A percentile compares a stretch with the other conserved stretches of the same genome.
phyloP scores from a whole-genome alignment of 345 rosid species.

The Murraya koenigii region DNA sequence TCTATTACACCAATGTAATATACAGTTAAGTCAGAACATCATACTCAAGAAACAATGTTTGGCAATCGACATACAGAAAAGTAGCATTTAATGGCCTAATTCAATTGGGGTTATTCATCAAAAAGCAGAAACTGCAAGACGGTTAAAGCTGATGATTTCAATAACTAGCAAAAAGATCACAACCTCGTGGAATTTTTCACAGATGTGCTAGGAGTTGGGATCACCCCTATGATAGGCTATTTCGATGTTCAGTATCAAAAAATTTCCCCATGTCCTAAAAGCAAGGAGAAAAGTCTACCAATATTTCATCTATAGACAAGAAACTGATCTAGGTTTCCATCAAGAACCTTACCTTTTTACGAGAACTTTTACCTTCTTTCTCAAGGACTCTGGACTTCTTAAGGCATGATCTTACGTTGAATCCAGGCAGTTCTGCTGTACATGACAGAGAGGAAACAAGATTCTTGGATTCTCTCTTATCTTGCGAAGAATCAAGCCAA shows the following conservation, averaged over 20 bases:
- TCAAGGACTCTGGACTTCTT: slow-evolving; percentile 6
- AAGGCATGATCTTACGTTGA: slow-evolving; percentile 21
- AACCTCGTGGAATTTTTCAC: neutral
- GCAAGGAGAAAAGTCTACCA: neutral
- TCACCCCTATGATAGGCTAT: neutral
- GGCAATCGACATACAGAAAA: too few species aligned
- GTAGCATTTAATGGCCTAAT: too few species aligned
- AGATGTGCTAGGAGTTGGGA: neutral
- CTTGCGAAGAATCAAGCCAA: slow-evolving; percentile 25
- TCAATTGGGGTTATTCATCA: too few species aligned
- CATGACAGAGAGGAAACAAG: neutral
- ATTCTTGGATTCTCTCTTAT: slow-evolving; percentile 11
- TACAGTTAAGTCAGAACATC: too few species aligned
- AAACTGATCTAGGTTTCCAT: slow-evolving; percentile 17
- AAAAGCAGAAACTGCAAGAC: too few species aligned
- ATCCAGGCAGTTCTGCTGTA: neutral
- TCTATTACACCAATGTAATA: too few species aligned
- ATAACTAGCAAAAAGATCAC: neutral
- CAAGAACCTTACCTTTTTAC: slow-evolving; percentile 20
- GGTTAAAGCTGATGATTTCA: too few species aligned
- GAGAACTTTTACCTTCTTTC: slow-evolving; percentile 7
- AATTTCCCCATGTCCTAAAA: neutral
- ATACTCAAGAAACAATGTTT: too few species aligned
- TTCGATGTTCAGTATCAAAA: too few species aligned
- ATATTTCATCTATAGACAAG: neutral